These are phyloP conservation scores for Claviceps maximensis DNA, from an alignment of 2,329 filamentous ascomycete genomes.

Conservation along the genomic window DNA sequence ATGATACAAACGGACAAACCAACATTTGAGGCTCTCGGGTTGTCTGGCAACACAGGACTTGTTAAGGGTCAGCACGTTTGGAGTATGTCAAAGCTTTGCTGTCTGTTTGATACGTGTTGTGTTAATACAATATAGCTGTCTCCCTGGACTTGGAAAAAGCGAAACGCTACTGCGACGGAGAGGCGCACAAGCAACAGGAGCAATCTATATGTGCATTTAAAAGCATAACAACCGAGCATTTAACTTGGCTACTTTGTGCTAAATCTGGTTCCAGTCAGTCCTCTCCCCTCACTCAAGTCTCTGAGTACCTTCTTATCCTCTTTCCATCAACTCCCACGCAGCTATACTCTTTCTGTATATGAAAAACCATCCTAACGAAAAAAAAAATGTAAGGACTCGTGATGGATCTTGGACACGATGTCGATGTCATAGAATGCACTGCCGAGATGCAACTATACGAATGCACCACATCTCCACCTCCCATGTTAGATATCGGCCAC, in stretches of 20 bases:
- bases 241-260: conserved; percentile 71
- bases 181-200: background rate
- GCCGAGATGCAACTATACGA: conserved; percentile 13
- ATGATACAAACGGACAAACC: conserved; percentile 68
- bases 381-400: background rate
- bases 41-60: conserved; percentile 57
- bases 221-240: conserved; percentile 54
- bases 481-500: conserved; percentile 14
- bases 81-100: background rate
- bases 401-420: background rate
- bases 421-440: conserved; percentile 18
- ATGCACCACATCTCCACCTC: conserved; percentile 11
- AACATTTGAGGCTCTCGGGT: conserved; percentile 68
- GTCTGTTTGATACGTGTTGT: background rate
- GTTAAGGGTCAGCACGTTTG: conserved; percentile 9
- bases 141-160: conserved; percentile 60
- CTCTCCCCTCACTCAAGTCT: background rate
- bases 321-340: background rate
- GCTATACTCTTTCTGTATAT: background rate
- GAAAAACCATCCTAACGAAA: background rate
- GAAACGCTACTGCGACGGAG: conserved; percentile 43
- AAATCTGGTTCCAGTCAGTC: conserved; percentile 22
- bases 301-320: background rate
- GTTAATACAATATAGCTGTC: conserved; percentile 41
- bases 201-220: conserved; percentile 59